Evolutionary conservation across 176 grass and related monocot species (phyloP).

Genomic region (bread wheat (Triticum aestivum)): IWGSC_CS_RefSeq_v2.1 NC_057802.1:21820062-21820561

Average conservation of each 20-base stretch:
- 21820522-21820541: neutral
- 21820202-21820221: conserved; percentile 87
- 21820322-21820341: conserved; percentile 11
- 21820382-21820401: neutral
- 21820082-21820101: conserved; percentile 5
- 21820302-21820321: conserved; percentile 29
- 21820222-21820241: conserved; percentile 93
- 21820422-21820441: neutral
- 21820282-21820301: conserved; percentile 98
- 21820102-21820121: conserved; percentile 88
- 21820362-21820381: neutral
- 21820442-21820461: neutral
- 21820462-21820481: neutral
- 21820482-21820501: neutral
- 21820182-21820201: conserved; percentile 97
- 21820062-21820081: conserved; percentile 4
- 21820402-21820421: neutral
- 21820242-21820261: conserved; percentile 94
- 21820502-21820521: neutral
- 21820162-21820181: conserved; percentile 84
- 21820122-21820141: conserved; percentile 98
- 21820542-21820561: neutral
- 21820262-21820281: conserved; percentile 97
- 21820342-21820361: neutral
- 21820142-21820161: conserved; percentile 95